Base-by-base conservation (phyloP, 495 filamentous ascomycete genomes). In the Trichocladium antarcticum region DNA sequence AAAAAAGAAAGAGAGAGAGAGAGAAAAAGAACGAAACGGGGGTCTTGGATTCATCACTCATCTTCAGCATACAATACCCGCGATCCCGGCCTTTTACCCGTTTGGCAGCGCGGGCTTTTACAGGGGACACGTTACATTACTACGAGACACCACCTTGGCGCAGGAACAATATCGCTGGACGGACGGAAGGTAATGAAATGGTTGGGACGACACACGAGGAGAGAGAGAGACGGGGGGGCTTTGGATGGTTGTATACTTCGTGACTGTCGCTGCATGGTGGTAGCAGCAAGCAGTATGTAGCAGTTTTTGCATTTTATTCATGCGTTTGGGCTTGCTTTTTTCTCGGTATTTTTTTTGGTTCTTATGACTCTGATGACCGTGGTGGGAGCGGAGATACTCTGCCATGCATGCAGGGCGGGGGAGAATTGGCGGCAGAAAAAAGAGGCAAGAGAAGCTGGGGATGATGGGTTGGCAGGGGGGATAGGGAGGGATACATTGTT, bases 401-500 rank as follows among this genome's bases (percentile, higher is more conserved):
- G n/a, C n/a, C n/a, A n/a, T n/a, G n/a, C n/a, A n/a, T n/a, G n/a
- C n/a, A n/a, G n/a, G n/a, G n/a, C n/a, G n/a, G n/a, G n/a, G n/a
- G n/a, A n/a, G n/a, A n/a, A n/a, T n/a, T n/a, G n/a, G n/a, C 8
- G 24, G 24, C 8, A 4, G 8, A 27, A 27, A 8, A 8, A 27
- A 27, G 24, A 27, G 3, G 24, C 4, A 27, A 6, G 42, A 19
- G 14, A 15, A 34, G 32, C 32, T 46, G 43, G 34, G 11, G 14
- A 4, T 24, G 43, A 36, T 15, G 36, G 47, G 16, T 43, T 38
- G 31, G 11, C 24, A 29, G 27, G 27, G 36, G 34, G 22, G 41
- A 36, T 53, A 19, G 22, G 32, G 9, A 32, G 31, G 24, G 29
- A 38, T 62, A 62, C 57, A 62, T 57, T 64, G 61, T 52, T 70